Evolutionary conservation across 495 filamentous ascomycete species (phyloP).

Genomic region (Podospora pseudocomata): DNA sequence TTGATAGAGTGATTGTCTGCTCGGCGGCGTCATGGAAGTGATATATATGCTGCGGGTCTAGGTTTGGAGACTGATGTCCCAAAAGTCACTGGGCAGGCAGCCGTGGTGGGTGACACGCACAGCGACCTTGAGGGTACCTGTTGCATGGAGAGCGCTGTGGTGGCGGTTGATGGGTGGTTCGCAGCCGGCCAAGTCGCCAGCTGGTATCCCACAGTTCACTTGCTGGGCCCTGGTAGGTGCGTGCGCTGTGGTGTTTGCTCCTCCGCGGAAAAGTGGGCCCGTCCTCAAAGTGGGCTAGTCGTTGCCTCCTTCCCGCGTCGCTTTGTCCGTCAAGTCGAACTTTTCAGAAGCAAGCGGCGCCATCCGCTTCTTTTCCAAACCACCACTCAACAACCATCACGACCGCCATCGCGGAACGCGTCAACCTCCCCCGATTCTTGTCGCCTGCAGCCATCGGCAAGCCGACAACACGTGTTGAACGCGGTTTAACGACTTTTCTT

Average conservation of each 20-base stretch:
- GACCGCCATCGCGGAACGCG: constrained; percentile 38
- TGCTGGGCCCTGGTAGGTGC: neutral
- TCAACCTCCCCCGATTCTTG: constrained; percentile 31
- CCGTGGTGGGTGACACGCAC: neutral
- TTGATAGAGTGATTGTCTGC: neutral
- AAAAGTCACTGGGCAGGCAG: neutral
- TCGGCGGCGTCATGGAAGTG: neutral
- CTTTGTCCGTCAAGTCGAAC: constrained; percentile 27
- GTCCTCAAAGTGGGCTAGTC: constrained; percentile 15
- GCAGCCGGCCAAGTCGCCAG: neutral
- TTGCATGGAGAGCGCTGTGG: neutral
- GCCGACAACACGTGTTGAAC: constrained; percentile 21
- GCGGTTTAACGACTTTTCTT: constrained; percentile 25
- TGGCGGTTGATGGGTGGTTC: neutral
- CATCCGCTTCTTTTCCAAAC: constrained; percentile 33
- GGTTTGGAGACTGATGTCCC: neutral
- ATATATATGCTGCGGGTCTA: neutral
- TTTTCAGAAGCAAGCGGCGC: constrained; percentile 30
- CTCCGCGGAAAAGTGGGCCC: constrained; percentile 18
- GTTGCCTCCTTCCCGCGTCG: constrained; percentile 19
- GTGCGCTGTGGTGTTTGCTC: neutral
- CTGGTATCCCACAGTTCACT: neutral
- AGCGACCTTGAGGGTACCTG: constrained; percentile 1
- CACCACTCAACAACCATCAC: constrained; percentile 24
- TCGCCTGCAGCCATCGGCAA: constrained; percentile 29